A percentile compares a stretch with the other conserved stretches of the same genome.
These are phyloP conservation scores for Cytospora chrysosperma DNA, from an alignment of 2,329 filamentous ascomycete species.

Conservation along the genomic window DNA sequence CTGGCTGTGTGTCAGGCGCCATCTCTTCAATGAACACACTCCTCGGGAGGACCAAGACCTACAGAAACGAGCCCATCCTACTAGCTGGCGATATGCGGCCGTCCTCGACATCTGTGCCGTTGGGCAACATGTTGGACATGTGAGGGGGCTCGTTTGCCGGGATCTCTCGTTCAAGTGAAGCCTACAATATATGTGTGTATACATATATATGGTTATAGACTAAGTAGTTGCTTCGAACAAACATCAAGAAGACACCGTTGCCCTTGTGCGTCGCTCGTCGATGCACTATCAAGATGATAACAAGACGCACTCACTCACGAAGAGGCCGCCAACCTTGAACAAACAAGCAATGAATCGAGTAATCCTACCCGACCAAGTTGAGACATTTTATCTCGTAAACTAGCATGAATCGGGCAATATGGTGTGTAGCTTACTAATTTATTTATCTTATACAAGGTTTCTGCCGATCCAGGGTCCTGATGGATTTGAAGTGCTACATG, in stretches of 20 bases:
- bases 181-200: too few relatives aligned
- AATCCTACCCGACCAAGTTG: background rate
- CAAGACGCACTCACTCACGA: too few relatives aligned
- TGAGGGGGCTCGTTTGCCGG: background rate
- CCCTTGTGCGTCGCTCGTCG: background rate
- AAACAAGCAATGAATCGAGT: background rate
- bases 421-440: background rate
- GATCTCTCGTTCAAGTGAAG: background rate
- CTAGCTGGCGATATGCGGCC: conserved; percentile 15
- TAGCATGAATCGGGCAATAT: background rate
- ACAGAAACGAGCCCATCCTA: conserved; percentile 20
- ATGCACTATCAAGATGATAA: background rate
- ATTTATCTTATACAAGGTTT: background rate
- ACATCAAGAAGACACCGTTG: background rate
- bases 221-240: too few relatives aligned
- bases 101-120: conserved; percentile 3
- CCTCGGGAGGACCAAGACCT: background rate
- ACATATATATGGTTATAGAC: background rate
- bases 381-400: background rate
- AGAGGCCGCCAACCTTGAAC: background rate
- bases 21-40: background rate
- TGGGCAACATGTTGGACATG: conserved; percentile 6
- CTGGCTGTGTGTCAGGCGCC: background rate
- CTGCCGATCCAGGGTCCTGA: background rate
- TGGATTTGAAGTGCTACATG: too few relatives aligned